phyloP scores from a whole-genome alignment of 2,329 filamentous ascomycete species.

The Penicillium sp. region DNA sequence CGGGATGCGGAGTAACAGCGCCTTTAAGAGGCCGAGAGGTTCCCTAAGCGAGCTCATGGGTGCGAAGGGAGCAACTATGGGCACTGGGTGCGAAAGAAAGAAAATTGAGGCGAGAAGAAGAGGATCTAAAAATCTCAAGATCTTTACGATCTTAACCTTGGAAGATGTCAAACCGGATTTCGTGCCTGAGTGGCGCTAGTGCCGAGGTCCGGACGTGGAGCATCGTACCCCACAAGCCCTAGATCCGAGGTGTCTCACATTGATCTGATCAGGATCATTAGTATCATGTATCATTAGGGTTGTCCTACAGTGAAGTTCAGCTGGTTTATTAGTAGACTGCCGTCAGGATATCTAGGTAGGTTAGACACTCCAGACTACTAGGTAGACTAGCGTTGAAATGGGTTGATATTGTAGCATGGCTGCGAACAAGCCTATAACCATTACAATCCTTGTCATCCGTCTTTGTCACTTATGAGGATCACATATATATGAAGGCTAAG shows the following conservation, averaged over 20 bases:
- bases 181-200: slow-evolving; percentile 10
- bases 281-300: neutral
- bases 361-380: too few species aligned
- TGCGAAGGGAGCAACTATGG: neutral
- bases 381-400: too few species aligned
- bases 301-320: neutral
- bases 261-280: neutral
- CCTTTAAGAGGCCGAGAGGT: slow-evolving; percentile 33
- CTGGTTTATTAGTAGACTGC: neutral
- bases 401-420: neutral
- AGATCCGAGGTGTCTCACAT: neutral
- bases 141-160: neutral
- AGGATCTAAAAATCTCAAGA: neutral
- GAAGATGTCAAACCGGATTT: slow-evolving; percentile 17
- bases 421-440: neutral
- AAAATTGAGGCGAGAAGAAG: neutral
- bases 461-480: neutral
- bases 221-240: neutral
- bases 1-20: slow-evolving; percentile 41
- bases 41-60: slow-evolving; percentile 27
- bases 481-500: neutral
- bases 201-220: slow-evolving; percentile 17
- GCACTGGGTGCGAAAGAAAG: neutral
- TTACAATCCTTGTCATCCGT: neutral
- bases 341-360: neutral